Evolutionary conservation across 2,329 filamentous ascomycete species (phyloP), one percentile per base, ranked within the genome.

Genomic region (Cadophora luteo-olivacea): DNA sequence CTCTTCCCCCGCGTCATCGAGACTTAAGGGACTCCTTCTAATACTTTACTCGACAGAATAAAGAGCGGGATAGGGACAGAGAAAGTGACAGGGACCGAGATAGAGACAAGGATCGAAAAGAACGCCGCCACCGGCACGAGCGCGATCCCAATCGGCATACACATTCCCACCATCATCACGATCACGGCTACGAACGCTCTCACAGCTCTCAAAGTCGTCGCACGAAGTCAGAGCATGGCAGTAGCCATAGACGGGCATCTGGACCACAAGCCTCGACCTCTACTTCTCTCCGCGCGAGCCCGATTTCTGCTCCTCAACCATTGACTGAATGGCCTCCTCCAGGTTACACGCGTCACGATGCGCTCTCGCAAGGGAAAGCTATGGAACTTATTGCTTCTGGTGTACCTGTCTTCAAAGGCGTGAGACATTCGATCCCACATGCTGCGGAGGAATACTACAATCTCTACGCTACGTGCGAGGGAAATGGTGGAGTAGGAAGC

Each of bases 341-440:
- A 12, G 85, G 84, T 61, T 78, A 88, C 60, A 79, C 81, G 12
- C 79, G 76, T 54, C 77, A 82, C 29, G 84, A 86, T 48, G 83
- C 86, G 69, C 81, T 90, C 9, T 79, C 83, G 0, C 83, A 85
- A 19, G 82, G 81, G 54, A 83, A 84, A 60, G 88, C 88, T 11
- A 83, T 85, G 79, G 83, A 87, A 61, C 81, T 89, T 68, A 86
- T 90, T 70, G 82, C 83, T n/a, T 81, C 83, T 8, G 88, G 88
- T 6, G 87, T 85, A 1, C 86, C 88, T 4, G 80, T 82, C 1
- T 85, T 87, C 77, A 85, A 82, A 66, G 88, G 88, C 24, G 82
- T 86, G 75, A 84, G 83, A 74, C 81, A 82, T 49, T 75, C 82
- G 4, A 83, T 90, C 51, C 84, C 87, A 8, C 86, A 90, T 71